Evolutionary conservation across 495 filamentous ascomycete genomes (phyloP).

Genomic region (Trichoderma virens): DNA sequence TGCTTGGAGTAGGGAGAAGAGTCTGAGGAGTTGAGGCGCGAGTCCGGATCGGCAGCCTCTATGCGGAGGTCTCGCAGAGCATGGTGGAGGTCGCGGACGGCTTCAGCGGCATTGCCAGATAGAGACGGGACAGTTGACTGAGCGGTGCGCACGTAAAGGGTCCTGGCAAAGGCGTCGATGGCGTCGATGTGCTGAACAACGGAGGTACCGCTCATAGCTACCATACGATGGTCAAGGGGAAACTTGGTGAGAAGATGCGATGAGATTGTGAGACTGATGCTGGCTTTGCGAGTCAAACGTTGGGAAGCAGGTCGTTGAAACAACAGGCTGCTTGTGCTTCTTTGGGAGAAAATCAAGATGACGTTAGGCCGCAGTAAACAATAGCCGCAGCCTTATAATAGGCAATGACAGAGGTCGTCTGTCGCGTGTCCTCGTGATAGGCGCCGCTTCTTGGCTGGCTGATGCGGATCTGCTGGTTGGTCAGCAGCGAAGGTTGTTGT

Average conservation of each 20-base stretch:
- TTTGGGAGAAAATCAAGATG: constrained; percentile 11
- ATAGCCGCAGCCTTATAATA: background rate
- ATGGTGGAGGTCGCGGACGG: constrained; percentile 37
- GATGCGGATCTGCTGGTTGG: background rate
- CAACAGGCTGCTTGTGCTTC: background rate
- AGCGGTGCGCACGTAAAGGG: constrained; percentile 30
- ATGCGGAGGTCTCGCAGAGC: constrained; percentile 41
- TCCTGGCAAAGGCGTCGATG: constrained; percentile 33
- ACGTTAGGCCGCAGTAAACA: background rate
- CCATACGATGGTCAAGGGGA: constrained; percentile 10
- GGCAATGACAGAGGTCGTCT: constrained; percentile 5
- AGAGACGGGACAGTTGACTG: constrained; percentile 29
- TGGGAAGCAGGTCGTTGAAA: background rate
- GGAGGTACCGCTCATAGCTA: constrained; percentile 12
- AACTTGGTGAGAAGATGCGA: background rate
- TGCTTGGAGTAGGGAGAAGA: constrained; percentile 30
- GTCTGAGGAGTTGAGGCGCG: constrained; percentile 32
- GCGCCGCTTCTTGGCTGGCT: background rate
- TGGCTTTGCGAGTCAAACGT: background rate
- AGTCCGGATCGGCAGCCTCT: constrained; percentile 42
- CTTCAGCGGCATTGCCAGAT: constrained; percentile 19
- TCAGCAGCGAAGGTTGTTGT: background rate
- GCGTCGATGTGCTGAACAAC: constrained; percentile 29
- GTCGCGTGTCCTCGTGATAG: constrained; percentile 7
- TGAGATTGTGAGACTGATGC: background rate